Base-by-base conservation (phyloP, 2,329 filamentous ascomycete genomes). In the Aureobasidium mangrovei region DNA sequence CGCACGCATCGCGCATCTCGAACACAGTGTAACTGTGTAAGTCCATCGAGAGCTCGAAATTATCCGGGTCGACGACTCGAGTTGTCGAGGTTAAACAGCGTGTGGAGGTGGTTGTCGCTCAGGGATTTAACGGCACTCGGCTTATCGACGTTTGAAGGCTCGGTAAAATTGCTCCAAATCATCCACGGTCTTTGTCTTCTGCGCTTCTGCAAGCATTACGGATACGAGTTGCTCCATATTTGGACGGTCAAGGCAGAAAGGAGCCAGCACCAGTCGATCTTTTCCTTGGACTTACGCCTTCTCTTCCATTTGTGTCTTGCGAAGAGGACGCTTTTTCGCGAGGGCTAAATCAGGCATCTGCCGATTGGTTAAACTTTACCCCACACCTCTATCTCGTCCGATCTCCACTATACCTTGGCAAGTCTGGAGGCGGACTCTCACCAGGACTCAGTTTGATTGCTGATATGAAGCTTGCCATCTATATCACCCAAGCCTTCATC, bases 91-190 rank as follows among this genome's bases (percentile, higher is more conserved):
- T 39, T 49, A 49, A 49, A 49, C 46, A 49, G 18, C 45, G 39
- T 7, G 26, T 6, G 26, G 27, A 32, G n/a, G 26, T 12, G 12
- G 26, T 49, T 49, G 46, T 31, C n/a, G 31, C 28, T 32, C 27
- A 49, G 33, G 26, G 10, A 39, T 48, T 40, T 39, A 32, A 49
- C 46, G 36, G 40, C 46, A 27, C 46, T 39, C 46, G 46, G 46
- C 46, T 49, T 49, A 8, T 35, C 10, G 32, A 10, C 6, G 32
- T 7, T 35, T 35, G 32, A 7, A 35, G 32, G 32, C 32, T 51
- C 47, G 47, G 47, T 42, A 51, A 38, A 51, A 51, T 51, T 51
- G 47, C 47, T 51, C 42, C 42, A 28, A 42, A 38, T 51, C 47
- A 51, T 41, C 47, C 47, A 40, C 36, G 26, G 5, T 51, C 28